Conservation (phyloP, 306 rosid genomes). For the Cicer pinnatifidum region DNA sequence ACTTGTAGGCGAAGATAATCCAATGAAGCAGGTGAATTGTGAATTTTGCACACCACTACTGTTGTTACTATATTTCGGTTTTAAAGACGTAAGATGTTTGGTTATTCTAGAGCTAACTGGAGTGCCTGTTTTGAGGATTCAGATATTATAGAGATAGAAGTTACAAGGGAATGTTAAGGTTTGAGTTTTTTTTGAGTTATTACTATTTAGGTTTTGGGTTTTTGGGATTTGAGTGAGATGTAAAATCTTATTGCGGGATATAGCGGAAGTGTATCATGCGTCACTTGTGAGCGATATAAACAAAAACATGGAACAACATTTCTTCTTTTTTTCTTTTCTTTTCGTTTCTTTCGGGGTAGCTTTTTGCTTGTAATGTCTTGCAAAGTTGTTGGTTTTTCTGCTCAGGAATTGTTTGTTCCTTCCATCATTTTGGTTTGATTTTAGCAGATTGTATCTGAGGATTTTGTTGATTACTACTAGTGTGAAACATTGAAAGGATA, state of each 20-base stretch:
- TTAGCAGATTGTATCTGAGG: constrained; percentile 69
- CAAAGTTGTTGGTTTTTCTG: constrained; percentile 59
- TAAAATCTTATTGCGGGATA: constrained; percentile 99
- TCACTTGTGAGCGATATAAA: constrained; percentile 78
- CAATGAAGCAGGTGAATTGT: constrained; percentile 81
- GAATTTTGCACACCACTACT: constrained; percentile 69
- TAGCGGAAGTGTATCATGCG: constrained; percentile 92
- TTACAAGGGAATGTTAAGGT: constrained; percentile 78
- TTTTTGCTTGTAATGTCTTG: constrained; percentile 65
- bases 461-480: constrained; percentile 67
- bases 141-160: constrained; percentile 78
- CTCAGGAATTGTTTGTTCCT: constrained; percentile 62
- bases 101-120: constrained; percentile 83
- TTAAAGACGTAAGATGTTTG: constrained; percentile 57
- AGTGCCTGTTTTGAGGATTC: constrained; percentile 76
- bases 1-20: constrained; percentile 72
- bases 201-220: constrained; percentile 58
- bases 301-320: constrained; percentile 54
- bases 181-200: constrained; percentile 77
- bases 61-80: constrained; percentile 64
- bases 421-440: constrained; percentile 63
- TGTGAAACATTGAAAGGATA: constrained; percentile 77
- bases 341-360: constrained; percentile 50
- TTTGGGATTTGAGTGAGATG: constrained; percentile 91
- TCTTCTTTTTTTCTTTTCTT: constrained; percentile 35